phyloP scores from a whole-genome alignment of 2,329 filamentous ascomycete species.

The Shiraia bambusicola region DNA sequence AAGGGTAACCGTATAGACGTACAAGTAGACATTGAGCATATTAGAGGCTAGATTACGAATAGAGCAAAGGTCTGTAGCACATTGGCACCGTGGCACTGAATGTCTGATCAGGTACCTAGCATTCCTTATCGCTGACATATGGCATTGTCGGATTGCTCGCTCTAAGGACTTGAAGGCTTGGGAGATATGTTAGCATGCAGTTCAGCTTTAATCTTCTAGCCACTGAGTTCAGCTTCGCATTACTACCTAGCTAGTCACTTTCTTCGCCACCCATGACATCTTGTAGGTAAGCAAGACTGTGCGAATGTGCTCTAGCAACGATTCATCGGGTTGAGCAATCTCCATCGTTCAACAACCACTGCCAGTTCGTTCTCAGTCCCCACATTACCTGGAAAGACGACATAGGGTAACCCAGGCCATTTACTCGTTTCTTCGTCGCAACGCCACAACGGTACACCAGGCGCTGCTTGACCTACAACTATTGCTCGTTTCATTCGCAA shows the following conservation, averaged over 20 bases:
- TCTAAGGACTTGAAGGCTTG: background rate
- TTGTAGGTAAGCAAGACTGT: too few species aligned
- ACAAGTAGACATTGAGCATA: too few species aligned
- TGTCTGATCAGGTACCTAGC: conserved; percentile 1
- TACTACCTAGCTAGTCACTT: background rate
- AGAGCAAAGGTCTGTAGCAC: too few species aligned
- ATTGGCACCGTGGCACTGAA: background rate
- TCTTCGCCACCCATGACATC: background rate
- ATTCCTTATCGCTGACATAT: conserved; percentile 1
- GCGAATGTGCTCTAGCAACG: conserved; percentile 6
- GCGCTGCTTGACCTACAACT: conserved; percentile 59
- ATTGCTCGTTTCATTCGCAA: conserved; percentile 56
- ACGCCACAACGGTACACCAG: conserved; percentile 61
- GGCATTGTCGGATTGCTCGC: conserved; percentile 7
- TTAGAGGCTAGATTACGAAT: too few species aligned
- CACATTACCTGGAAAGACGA: conserved; percentile 62
- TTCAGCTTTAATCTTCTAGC: background rate
- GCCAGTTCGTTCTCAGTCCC: conserved; percentile 7
- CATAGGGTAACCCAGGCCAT: conserved; percentile 56
- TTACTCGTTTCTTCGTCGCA: conserved; percentile 57
- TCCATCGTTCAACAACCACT: conserved; percentile 15
- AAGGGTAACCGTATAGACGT: too few species aligned
- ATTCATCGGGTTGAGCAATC: conserved; percentile 12
- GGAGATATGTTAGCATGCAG: conserved; percentile 1
- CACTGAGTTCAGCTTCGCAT: background rate